Conservation (phyloP, 805 yeast species). For the Starmerella asiatica region DNA sequence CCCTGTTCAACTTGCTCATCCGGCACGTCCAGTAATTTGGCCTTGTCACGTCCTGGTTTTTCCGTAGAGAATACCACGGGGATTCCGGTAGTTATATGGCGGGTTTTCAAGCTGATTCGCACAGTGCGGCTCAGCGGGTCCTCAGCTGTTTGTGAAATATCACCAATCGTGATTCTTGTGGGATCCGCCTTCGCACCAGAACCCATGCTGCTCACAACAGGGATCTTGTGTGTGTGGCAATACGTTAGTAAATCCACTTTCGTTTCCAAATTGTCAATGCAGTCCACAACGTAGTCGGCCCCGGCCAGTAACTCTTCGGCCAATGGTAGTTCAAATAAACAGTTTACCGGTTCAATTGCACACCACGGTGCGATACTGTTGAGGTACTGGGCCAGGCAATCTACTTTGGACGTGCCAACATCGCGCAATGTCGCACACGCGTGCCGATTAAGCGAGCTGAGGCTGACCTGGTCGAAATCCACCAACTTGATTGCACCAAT, state of each 20-base stretch:
- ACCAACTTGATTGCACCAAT: constrained; percentile 63
- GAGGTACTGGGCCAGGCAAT: constrained; percentile 57
- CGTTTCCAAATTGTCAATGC: constrained; percentile 95
- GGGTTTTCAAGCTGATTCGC: constrained; percentile 65
- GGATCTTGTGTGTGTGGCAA: constrained; percentile 46
- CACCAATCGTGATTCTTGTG: constrained; percentile 77
- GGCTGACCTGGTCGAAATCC: constrained; percentile 92
- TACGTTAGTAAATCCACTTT: constrained; percentile 77
- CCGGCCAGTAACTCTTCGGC: constrained; percentile 47
- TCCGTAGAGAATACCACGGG: constrained; percentile 88
- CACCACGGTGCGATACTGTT: constrained; percentile 86
- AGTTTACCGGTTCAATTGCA: constrained; percentile 60
- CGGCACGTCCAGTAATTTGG: constrained; percentile 69
- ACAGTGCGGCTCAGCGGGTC: constrained; percentile 85
- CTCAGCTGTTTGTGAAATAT: constrained; percentile 79
- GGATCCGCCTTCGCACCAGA: constrained; percentile 97
- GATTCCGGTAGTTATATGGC: constrained; percentile 62
- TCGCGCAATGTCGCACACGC: constrained; percentile 84
- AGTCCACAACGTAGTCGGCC: constrained; percentile 79
- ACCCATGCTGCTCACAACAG: constrained; percentile 87
- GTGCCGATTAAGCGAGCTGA: constrained; percentile 85
- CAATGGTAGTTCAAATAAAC: constrained; percentile 53
- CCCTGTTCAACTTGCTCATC: constrained; percentile 73
- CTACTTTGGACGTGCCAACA: constrained; percentile 87
- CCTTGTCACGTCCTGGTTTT: constrained; percentile 92